phyloP scores from a whole-genome alignment of 2,329 filamentous ascomycete species.

The Paraphoma chrysanthemicola region DNA sequence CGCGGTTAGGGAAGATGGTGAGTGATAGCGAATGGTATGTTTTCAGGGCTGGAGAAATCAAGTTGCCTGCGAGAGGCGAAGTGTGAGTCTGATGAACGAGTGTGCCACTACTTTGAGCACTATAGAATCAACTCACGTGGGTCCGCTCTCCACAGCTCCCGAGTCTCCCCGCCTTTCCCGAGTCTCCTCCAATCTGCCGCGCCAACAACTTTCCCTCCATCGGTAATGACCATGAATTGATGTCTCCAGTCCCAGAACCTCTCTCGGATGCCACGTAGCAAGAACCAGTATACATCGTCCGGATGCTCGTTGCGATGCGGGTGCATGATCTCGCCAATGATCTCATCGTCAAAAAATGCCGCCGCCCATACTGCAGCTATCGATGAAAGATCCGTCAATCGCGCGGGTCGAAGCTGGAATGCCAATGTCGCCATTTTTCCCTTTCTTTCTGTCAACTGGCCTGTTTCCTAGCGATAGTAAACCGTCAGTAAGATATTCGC shows the following conservation, averaged over 20 bases:
- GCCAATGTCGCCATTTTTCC: neutral
- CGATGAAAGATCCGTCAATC: constrained; percentile 18
- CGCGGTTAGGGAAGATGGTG: constrained; percentile 33
- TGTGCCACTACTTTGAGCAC: neutral
- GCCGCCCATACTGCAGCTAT: constrained; percentile 33
- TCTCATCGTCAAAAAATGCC: constrained; percentile 42
- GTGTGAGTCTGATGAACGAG: neutral
- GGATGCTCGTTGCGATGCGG: constrained; percentile 35
- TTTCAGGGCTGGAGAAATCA: constrained; percentile 18
- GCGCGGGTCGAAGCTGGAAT: constrained; percentile 17
- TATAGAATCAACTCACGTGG: constrained; percentile 22
- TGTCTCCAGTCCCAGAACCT: constrained; percentile 40
- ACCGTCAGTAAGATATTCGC: neutral
- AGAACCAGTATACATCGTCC: constrained; percentile 38
- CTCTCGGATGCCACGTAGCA: constrained; percentile 31
- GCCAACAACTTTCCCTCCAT: constrained; percentile 19
- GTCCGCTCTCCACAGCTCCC: constrained; percentile 23
- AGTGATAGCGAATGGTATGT: constrained; percentile 20
- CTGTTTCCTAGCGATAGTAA: neutral
- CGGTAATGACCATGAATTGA: constrained; percentile 30
- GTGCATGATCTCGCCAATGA: constrained; percentile 43
- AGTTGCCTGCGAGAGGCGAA: constrained; percentile 19
- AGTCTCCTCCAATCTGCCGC: constrained; percentile 40
- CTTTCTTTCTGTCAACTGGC: neutral
- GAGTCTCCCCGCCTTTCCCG: constrained; percentile 24